Evolutionary conservation across 1,284 basidiomycete genomes (phyloP).

Genomic region (Leccinum ponderosum): DNA sequence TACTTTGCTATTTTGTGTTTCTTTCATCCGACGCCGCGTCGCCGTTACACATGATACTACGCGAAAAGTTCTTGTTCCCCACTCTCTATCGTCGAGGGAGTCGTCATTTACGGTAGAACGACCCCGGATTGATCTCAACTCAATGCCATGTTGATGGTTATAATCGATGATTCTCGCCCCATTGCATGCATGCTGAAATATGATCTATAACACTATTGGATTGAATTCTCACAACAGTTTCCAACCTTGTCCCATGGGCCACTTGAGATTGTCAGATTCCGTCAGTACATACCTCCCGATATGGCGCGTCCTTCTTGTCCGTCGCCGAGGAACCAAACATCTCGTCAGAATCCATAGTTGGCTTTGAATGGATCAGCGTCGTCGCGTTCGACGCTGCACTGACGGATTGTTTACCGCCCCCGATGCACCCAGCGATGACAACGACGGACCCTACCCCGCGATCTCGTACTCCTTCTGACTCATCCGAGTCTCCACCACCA

Average conservation of each 20-base stretch:
- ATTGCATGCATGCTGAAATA: background rate
- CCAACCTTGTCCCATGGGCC: constrained; percentile 63
- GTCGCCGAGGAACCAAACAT: background rate
- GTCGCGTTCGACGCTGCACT: too few relatives aligned
- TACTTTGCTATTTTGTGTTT: constrained; percentile 20
- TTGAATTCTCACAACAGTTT: constrained; percentile 36
- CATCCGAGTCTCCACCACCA: background rate
- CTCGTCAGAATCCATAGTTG: constrained; percentile 32
- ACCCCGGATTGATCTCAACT: background rate
- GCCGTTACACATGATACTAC: constrained; percentile 25
- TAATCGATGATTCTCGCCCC: background rate
- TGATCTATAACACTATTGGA: background rate
- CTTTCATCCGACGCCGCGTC: constrained; percentile 6
- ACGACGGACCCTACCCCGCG: constrained; percentile 18
- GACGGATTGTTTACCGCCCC: constrained; percentile 36
- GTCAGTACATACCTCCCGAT: constrained; percentile 10
- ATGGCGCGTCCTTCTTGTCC: background rate
- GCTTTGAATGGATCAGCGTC: constrained; percentile 16
- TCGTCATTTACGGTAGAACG: background rate
- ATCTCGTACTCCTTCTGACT: background rate
- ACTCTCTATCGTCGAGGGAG: background rate
- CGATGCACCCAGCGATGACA: constrained; percentile 48
- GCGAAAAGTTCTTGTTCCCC: background rate
- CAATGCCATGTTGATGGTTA: background rate
- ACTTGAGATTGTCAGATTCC: constrained; percentile 58